A percentile compares a stretch with the other conserved stretches of the same genome.
Conservation (phyloP, 2,329 filamentous ascomycete species). For the Exserohilum turcica region DNA sequence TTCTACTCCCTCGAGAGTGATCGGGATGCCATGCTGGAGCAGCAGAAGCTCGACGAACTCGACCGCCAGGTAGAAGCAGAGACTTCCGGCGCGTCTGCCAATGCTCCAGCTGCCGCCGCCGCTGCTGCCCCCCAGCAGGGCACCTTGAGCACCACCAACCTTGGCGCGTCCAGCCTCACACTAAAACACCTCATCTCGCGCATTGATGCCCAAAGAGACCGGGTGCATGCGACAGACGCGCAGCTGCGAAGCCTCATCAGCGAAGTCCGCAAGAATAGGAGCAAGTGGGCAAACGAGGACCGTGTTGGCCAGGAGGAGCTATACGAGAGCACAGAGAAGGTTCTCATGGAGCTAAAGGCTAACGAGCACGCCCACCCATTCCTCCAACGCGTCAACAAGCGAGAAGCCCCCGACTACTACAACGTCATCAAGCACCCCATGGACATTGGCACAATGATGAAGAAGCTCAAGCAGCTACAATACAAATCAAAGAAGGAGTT, state of each 20-base stretch:
- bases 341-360: conserved; percentile 94
- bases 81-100: conserved; percentile 69
- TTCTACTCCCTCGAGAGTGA: conserved; percentile 97
- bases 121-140: conserved; percentile 71
- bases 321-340: conserved; percentile 95
- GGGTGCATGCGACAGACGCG: conserved; percentile 89
- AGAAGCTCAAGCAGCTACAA: conserved; percentile 78
- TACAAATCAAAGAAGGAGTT: conserved; percentile 82
- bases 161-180: conserved; percentile 93
- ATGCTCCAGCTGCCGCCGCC: conserved; percentile 57
- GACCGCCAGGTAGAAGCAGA: conserved; percentile 96
- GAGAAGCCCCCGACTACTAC: conserved; percentile 95
- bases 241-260: conserved; percentile 93
- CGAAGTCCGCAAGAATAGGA: conserved; percentile 95
- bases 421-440: conserved; percentile 94
- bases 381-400: conserved; percentile 90
- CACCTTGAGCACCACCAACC: conserved; percentile 87
- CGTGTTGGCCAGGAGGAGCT: conserved; percentile 97
- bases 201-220: conserved; percentile 89
- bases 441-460: conserved; percentile 97
- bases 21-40: conserved; percentile 93
- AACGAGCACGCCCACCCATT: conserved; percentile 98
- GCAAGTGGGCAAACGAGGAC: conserved; percentile 98
- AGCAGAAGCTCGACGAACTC: conserved; percentile 94
- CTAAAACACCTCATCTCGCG: conserved; percentile 95